These are phyloP conservation scores for Hylodesmum podocarpum DNA, from an alignment of 306 rosid genomes.

Conservation along the genomic window DNA sequence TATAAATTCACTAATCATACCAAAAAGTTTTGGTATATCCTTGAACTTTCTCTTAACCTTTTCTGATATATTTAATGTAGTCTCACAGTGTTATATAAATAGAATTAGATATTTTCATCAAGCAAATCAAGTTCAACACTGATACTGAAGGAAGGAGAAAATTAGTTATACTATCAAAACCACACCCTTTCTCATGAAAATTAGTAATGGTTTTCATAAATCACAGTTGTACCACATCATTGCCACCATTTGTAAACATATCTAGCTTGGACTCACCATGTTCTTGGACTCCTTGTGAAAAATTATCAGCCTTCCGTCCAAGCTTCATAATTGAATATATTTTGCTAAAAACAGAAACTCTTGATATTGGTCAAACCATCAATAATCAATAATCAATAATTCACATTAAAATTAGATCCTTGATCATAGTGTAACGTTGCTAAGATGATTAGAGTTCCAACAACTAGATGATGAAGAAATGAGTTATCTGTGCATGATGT, in stretches of 20 bases:
- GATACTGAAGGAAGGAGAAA: background rate
- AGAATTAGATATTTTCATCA: background rate
- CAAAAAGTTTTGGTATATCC: too few relatives aligned
- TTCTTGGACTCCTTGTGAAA: conserved; percentile 17
- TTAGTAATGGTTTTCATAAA: background rate
- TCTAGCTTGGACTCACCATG: conserved; percentile 4
- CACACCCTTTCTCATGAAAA: background rate
- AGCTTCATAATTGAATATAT: background rate
- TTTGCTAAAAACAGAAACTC: conserved; percentile 22
- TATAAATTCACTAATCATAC: too few relatives aligned
- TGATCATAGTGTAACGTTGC: conserved; percentile 22
- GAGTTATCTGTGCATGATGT: too few relatives aligned
- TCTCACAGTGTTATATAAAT: conserved; percentile 21
- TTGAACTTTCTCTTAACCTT: conserved; percentile 62
- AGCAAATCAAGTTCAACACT: background rate
- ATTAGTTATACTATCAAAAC: background rate
- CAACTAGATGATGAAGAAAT: conserved; percentile 38
- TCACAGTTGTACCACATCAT: too few relatives aligned
- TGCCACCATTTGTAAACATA: background rate
- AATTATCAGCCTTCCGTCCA: background rate
- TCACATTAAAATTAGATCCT: background rate
- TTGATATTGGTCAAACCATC: background rate
- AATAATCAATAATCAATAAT: background rate
- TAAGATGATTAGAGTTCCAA: conserved; percentile 39
- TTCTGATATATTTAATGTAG: conserved; percentile 52